Evolutionary conservation across 768 basidiomycete species (phyloP).

Genomic region (Suillus discolor): DNA sequence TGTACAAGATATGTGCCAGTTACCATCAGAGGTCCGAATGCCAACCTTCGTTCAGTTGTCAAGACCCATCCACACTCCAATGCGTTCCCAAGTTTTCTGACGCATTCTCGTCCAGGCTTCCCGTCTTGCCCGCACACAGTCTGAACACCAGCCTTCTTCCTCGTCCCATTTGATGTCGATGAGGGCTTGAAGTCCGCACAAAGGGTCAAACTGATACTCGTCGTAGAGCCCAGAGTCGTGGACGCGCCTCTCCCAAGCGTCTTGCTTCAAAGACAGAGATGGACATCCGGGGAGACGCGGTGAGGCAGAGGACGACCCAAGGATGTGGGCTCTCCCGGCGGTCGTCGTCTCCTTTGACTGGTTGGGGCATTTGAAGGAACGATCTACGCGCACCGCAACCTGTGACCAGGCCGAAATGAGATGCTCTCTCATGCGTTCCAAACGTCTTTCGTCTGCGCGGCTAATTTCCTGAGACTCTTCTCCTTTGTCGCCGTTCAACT

Average conservation of each 20-base stretch:
- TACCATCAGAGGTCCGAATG: neutral
- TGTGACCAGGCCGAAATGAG: constrained; percentile 10
- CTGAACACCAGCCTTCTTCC: constrained; percentile 36
- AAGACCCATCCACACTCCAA: constrained; percentile 32
- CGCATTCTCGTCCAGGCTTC: constrained; percentile 31
- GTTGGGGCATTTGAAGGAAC: constrained; percentile 9
- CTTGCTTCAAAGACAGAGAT: constrained; percentile 2
- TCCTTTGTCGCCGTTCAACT: neutral
- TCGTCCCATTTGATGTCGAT: constrained; percentile 27
- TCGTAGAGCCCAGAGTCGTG: constrained; percentile 29
- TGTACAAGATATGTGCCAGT: neutral
- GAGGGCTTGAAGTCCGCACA: constrained; percentile 38
- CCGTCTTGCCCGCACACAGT: constrained; percentile 32
- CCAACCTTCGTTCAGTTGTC: neutral
- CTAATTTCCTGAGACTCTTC: constrained; percentile 2
- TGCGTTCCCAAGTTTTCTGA: constrained; percentile 34
- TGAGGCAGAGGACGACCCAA: constrained; percentile 18
- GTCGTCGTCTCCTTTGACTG: neutral
- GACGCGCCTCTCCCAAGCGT: constrained; percentile 16
- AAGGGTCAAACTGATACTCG: constrained; percentile 34
- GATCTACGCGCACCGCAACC: constrained; percentile 9
- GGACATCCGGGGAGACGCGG: constrained; percentile 2
- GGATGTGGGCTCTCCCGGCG: neutral
- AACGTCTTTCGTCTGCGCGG: constrained; percentile 6
- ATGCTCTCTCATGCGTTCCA: constrained; percentile 10